phyloP scores from a whole-genome alignment of 768 basidiomycete genomes.

The Mycena leptocephala region DNA sequence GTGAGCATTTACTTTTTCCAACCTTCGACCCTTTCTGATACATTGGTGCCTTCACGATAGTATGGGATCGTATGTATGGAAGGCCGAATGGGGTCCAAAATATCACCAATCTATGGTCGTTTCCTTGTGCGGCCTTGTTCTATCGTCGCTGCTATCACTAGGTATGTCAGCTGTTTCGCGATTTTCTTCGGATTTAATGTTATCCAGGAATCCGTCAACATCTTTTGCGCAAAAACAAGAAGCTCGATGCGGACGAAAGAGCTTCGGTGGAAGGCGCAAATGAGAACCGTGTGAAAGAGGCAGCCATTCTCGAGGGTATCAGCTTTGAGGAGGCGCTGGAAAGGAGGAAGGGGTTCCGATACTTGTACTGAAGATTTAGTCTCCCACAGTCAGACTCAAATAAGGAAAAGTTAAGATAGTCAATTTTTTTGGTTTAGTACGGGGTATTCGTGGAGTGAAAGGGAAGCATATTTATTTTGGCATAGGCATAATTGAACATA shows the following conservation, averaged over 20 bases:
- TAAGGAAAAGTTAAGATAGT: too few species aligned
- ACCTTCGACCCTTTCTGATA: neutral
- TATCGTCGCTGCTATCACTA: conserved; percentile 48
- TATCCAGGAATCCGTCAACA: conserved; percentile 59
- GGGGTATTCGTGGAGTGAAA: too few species aligned
- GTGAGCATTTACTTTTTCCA: conserved; percentile 49
- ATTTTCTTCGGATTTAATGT: neutral
- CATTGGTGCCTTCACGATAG: conserved; percentile 49
- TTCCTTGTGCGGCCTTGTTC: conserved; percentile 39
- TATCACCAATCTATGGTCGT: conserved; percentile 78
- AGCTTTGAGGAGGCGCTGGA: conserved; percentile 73
- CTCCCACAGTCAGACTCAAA: too few species aligned
- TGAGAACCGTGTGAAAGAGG: conserved; percentile 68
- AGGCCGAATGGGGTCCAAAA: conserved; percentile 69
- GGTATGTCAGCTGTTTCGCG: conserved; percentile 16
- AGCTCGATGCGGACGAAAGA: conserved; percentile 65
- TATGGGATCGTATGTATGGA: conserved; percentile 76
- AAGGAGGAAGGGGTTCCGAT: conserved; percentile 71
- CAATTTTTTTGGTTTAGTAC: too few species aligned
- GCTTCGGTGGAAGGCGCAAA: conserved; percentile 61
- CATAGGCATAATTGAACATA: conserved; percentile 20
- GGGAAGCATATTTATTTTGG: neutral
- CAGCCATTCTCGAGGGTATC: conserved; percentile 72
- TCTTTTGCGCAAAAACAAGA: conserved; percentile 64
- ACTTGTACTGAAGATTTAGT: conserved; percentile 69